Evolutionary conservation across 2,329 filamentous ascomycete species (phyloP).

Genomic region (Cladophialophora yegresii): DNA sequence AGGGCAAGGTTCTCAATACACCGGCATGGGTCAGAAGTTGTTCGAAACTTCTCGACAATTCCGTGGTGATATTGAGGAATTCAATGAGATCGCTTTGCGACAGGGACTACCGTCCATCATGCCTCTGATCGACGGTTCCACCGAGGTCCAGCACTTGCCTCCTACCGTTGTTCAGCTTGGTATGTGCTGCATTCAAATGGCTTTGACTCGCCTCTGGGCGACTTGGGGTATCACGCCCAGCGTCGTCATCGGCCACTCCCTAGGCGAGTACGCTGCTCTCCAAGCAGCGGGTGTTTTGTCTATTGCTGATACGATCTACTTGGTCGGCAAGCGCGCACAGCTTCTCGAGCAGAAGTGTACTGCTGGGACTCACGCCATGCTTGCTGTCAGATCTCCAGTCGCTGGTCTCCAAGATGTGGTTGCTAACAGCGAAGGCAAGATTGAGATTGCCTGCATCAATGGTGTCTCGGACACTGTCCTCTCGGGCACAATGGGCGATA

Average conservation of each 20-base stretch:
- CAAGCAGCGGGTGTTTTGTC: slow-evolving; percentile 45
- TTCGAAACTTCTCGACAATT: slow-evolving; percentile 41
- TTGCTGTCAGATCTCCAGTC: slow-evolving; percentile 47
- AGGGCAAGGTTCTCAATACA: slow-evolving; percentile 46
- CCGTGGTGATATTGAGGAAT: slow-evolving; percentile 39
- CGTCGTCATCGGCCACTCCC: slow-evolving; percentile 48
- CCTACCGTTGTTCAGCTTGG: slow-evolving; percentile 44
- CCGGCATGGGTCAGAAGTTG: slow-evolving; percentile 43
- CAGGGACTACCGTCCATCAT: slow-evolving; percentile 45
- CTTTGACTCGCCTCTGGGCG: slow-evolving; percentile 42
- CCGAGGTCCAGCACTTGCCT: slow-evolving; percentile 40
- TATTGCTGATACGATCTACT: slow-evolving; percentile 44
- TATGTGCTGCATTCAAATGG: slow-evolving; percentile 46
- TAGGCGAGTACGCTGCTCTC: slow-evolving; percentile 48
- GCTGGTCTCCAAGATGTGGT: slow-evolving; percentile 40
- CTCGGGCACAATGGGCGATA: slow-evolving; percentile 43
- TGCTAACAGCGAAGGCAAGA: slow-evolving; percentile 36
- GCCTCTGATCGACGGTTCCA: slow-evolving; percentile 41
- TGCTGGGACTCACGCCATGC: slow-evolving; percentile 49
- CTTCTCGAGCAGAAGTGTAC: slow-evolving; percentile 46
- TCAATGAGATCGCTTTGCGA: slow-evolving; percentile 40
- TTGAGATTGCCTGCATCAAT: slow-evolving; percentile 47
- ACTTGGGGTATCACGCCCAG: slow-evolving; percentile 44
- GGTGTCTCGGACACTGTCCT: slow-evolving; percentile 49
- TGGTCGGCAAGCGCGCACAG: slow-evolving; percentile 46